Evolutionary conservation across 148 eudicot genomes (phyloP).

Genomic region (Pharnaceum exiguum): DNA sequence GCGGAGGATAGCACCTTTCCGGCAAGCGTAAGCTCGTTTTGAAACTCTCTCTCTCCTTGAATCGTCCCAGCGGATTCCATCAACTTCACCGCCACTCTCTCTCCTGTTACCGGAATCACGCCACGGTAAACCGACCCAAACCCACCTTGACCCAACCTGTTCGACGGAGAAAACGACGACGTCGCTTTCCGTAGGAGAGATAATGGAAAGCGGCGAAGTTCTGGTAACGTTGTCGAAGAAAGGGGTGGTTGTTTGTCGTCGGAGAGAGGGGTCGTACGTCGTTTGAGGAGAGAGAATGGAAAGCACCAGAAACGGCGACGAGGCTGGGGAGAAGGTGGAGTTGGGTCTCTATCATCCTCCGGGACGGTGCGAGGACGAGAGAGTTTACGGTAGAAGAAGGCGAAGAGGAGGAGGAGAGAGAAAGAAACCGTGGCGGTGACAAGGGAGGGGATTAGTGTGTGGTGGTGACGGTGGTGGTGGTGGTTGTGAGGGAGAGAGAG

Average conservation of each 20-base stretch:
- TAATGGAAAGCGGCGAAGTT: constrained; percentile 55
- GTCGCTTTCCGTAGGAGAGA: constrained; percentile 64
- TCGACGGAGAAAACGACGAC: constrained; percentile 42
- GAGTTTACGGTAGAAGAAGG: constrained; percentile 50
- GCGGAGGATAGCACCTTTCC: constrained; percentile 35
- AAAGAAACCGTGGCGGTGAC: constrained; percentile 30
- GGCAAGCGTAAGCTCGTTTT: constrained; percentile 64
- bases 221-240: no score
- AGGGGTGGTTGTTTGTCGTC: constrained; percentile 8
- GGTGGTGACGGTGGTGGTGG: background rate
- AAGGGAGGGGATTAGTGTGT: constrained; percentile 31
- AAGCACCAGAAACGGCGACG: no score
- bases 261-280: constrained; percentile 26
- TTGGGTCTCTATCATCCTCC: constrained; percentile 20
- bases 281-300: constrained; percentile 54
- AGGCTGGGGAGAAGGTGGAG: no score
- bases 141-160: constrained; percentile 89
- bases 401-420: constrained; percentile 34
- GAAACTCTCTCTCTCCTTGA: constrained; percentile 88
- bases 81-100: constrained; percentile 63
- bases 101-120: constrained; percentile 40
- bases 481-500: no score
- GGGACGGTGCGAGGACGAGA: constrained; percentile 39
- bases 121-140: constrained; percentile 88
- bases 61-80: constrained; percentile 71